Conservation (phyloP, 352 stramenopile genomes). For the Aphanomyces euteiches region DNA sequence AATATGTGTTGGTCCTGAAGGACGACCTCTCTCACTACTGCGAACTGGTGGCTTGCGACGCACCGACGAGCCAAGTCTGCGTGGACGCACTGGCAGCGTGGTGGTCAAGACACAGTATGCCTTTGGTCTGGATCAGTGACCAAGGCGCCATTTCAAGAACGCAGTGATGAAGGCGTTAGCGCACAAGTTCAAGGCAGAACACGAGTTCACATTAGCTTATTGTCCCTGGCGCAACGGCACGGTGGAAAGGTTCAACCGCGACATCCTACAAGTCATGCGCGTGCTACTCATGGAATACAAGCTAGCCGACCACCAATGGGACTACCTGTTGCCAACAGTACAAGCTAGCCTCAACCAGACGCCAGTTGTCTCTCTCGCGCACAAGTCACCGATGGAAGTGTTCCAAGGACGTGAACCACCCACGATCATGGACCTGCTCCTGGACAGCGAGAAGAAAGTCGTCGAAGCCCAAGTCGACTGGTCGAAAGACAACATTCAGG, state of each 20-base stretch:
- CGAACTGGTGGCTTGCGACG: slow-evolving; percentile 33
- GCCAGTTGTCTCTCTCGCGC: neutral
- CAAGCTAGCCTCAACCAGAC: no score
- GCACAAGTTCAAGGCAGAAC: no score
- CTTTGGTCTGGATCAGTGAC: slow-evolving; percentile 33
- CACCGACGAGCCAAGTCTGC: slow-evolving; percentile 24
- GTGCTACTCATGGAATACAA: no score
- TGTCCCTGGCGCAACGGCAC: no score
- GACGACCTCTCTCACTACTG: slow-evolving; percentile 37
- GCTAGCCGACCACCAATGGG: no score
- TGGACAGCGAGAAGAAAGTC: neutral
- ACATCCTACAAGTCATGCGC: no score
- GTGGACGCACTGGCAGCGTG: slow-evolving; percentile 33
- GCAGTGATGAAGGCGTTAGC: no score
- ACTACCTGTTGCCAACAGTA: no score
- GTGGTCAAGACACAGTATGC: slow-evolving; percentile 35
- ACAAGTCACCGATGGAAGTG: neutral
- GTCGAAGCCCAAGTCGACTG: neutral
- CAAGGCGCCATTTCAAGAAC: neutral
- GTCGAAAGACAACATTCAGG: neutral
- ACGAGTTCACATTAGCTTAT: no score
- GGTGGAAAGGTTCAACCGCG: no score
- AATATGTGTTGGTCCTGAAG: slow-evolving; percentile 39
- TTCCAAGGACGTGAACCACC: neutral
- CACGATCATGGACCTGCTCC: neutral